Evolutionary conservation across 1,284 basidiomycete genomes (phyloP), one percentile per base, ranked within the genome.

Genomic region (Coniferiporia sulphurascens): DNA sequence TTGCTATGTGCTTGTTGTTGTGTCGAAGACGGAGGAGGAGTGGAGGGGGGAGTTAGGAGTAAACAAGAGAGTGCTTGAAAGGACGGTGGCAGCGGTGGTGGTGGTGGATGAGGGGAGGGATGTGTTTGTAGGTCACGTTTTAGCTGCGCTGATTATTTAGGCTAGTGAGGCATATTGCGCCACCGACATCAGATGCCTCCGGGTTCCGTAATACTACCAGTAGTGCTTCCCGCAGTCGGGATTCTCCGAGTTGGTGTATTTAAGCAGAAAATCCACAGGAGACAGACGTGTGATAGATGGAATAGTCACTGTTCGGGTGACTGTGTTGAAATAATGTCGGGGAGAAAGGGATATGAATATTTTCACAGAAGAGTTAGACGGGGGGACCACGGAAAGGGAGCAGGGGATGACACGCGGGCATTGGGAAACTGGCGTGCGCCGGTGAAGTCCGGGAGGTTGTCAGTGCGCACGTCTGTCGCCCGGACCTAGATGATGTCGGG

Each of bases 21-120:
- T 57, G 38, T 52, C 3, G 35, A n/a, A 15, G 15, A 38, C 32
- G 32, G 21, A 27, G 48, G 48, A 48, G 17, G 52, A 36, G 35
- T 35, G n/a, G 15, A 22, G 48, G 46, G 57, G 48, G 52, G 27
- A 41, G 27, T 27, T 27, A 27, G 27, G 27, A 27, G 57, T 53
- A 59, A 59, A 59, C 51, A 52, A 54, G 46, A 53, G 52, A 48
- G 51, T 35, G 45, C 12, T 45, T 32, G 46, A 38, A 34, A 7
- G 32, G 35, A 44, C 17, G 48, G 21, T 21, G 44, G 44, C 22
- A 32, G 32, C 21, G 49, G 36, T 41, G 48, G 35, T 46, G 51
- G 27, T 43, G 43, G 50, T 32, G 17, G 49, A 22, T 15, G 53
- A 50, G 52, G 22, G 36, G 45, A 46, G 54, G 51, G 57, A 46